Evolutionary conservation across 768 basidiomycete species (phyloP).

Genomic region (Gloeostereum incarnatum): DNA sequence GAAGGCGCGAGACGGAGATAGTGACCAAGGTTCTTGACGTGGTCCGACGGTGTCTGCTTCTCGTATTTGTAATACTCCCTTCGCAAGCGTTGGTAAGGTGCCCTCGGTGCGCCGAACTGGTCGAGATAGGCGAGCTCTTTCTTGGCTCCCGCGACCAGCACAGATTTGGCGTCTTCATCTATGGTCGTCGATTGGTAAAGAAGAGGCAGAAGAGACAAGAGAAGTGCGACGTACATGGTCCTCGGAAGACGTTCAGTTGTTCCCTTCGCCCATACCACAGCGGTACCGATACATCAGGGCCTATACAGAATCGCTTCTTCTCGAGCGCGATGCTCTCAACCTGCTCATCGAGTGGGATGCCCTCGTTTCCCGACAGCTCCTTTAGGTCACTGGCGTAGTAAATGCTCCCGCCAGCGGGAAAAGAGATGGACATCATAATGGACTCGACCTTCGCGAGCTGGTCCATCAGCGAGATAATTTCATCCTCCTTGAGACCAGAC

Average conservation of each 20-base stretch:
- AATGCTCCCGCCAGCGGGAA: constrained; percentile 34
- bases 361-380: constrained; percentile 19
- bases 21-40: constrained; percentile 18
- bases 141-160: constrained; percentile 14
- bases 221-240: constrained; percentile 16
- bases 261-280: constrained; percentile 17
- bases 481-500: constrained; percentile 17
- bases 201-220: constrained; percentile 8
- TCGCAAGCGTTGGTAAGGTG: constrained; percentile 14
- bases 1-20: constrained; percentile 18
- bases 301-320: constrained; percentile 20
- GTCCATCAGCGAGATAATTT: constrained; percentile 23
- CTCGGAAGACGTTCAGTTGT: constrained; percentile 11
- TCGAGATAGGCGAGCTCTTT: constrained; percentile 21
- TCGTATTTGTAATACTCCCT: constrained; percentile 18
- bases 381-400: constrained; percentile 29
- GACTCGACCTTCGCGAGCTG: constrained; percentile 30
- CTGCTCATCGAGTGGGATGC: constrained; percentile 14
- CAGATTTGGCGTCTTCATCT: constrained; percentile 18
- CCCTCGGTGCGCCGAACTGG: constrained; percentile 18
- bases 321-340: constrained; percentile 9
- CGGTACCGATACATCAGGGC: constrained; percentile 16
- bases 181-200: constrained; percentile 8
- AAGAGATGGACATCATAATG: constrained; percentile 28
- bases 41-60: constrained; percentile 20